phyloP scores from a whole-genome alignment of 192 early-diverging fungal species.

The Coemansia sp. region DNA sequence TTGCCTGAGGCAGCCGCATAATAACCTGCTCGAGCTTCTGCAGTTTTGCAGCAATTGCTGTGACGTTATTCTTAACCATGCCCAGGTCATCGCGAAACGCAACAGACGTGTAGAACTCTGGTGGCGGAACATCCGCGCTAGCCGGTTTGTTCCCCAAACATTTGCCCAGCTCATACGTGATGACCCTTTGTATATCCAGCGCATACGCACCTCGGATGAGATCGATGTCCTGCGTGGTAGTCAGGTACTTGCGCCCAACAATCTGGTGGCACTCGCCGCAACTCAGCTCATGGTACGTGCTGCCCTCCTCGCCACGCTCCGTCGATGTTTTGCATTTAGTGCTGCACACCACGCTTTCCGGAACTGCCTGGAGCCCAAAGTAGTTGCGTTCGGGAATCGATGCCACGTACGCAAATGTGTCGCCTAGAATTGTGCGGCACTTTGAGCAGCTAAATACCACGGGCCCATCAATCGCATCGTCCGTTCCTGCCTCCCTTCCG shows the following conservation, averaged over 20 bases:
- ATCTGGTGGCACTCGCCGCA: constrained; percentile 39
- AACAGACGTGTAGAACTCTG: constrained; percentile 44
- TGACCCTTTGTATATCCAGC: constrained; percentile 35
- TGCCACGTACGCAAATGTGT: constrained; percentile 49
- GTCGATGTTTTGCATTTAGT: constrained; percentile 29
- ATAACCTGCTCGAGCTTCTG: constrained; percentile 40
- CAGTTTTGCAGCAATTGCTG: constrained; percentile 40
- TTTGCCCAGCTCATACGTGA: constrained; percentile 52
- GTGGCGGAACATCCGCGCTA: constrained; percentile 16
- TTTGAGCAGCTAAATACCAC: constrained; percentile 51
- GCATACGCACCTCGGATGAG: constrained; percentile 33
- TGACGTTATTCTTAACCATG: constrained; percentile 43
- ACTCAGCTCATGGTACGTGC: constrained; percentile 38
- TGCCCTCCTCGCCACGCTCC: constrained; percentile 31
- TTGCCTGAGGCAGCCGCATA: constrained; percentile 12
- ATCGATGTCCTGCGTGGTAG: constrained; percentile 39
- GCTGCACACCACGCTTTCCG: constrained; percentile 28
- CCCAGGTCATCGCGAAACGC: constrained; percentile 34
- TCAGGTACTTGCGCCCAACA: constrained; percentile 39
- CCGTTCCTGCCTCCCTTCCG: constrained; percentile 11
- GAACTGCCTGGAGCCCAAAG: constrained; percentile 41
- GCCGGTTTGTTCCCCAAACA: constrained; percentile 23
- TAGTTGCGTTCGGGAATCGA: constrained; percentile 45
- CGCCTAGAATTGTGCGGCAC: constrained; percentile 51
- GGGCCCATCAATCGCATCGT: constrained; percentile 44